Conservation (phyloP, 2,329 filamentous ascomycete genomes). For the Penicillium brasilianum region DNA sequence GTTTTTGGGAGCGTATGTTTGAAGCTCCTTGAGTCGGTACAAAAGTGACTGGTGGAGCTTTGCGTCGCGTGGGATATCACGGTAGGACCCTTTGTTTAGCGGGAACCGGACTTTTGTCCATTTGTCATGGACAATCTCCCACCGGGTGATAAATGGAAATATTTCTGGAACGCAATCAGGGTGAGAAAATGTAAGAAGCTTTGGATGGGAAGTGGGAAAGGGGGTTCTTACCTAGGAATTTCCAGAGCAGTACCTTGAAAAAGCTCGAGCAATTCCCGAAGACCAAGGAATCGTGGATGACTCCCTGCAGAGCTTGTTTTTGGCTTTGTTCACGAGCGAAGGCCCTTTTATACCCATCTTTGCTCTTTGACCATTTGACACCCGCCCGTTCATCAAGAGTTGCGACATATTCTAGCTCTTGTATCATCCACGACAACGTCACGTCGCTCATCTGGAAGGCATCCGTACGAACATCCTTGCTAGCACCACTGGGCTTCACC, state of each 20-base stretch:
- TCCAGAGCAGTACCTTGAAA: constrained; percentile 2
- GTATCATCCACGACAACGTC: not conserved
- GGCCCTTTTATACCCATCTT: not conserved
- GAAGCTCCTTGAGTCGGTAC: not conserved
- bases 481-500: not conserved
- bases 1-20: not conserved
- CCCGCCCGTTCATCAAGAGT: not conserved
- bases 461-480: not conserved
- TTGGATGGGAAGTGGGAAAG: not conserved
- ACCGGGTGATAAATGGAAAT: not conserved
- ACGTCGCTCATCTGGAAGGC: not conserved
- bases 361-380: not conserved
- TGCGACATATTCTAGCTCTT: not conserved
- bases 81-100: not conserved
- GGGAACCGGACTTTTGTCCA: not conserved
- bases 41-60: not conserved
- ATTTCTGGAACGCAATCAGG: not conserved
- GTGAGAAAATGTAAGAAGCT: not conserved
- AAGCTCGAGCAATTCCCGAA: not conserved
- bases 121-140: not conserved
- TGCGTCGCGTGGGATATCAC: not conserved
- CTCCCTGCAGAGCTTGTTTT: not conserved
- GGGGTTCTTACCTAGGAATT: not conserved
- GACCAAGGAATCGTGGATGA: not conserved
- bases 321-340: not conserved